Evolutionary conservation across 2,329 filamentous ascomycete genomes (phyloP), one percentile per base, ranked within the genome.

Genomic region (Pochonia chlamydosporia): DNA sequence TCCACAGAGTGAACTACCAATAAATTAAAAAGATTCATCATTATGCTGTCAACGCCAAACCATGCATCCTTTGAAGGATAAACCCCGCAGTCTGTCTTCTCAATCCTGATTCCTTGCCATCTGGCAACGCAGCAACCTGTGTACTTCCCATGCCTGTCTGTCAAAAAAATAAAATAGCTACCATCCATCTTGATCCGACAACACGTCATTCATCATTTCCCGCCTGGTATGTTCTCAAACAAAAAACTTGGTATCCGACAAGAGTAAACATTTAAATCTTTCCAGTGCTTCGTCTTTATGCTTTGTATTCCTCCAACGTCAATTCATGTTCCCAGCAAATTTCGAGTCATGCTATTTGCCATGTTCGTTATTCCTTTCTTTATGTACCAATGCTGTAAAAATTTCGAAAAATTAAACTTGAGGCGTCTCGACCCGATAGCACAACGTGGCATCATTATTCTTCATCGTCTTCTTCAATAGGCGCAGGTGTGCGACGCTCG

Each of bases 381-480:
- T 39, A 39, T 39, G n/a, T 39, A 23, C 18, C 18, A 6, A 23
- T 21, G 35, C 18, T 3, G 14, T n/a, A 4, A 39, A 8, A 39
- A 8, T 24, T 42, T 26, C 13, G 7, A 26, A 18, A 28, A 16
- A 42, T 42, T 26, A 20, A 10, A 25, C 8, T n/a, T n/a, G n/a
- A n/a, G n/a, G n/a, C n/a, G n/a, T n/a, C n/a, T n/a, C n/a, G n/a
- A n/a, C n/a, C n/a, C n/a, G n/a, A n/a, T n/a, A n/a, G n/a, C n/a
- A n/a, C n/a, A n/a, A 26, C 25, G n/a, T 9, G 16, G 13, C 2
- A 25, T 50, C 35, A 43, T 52, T 52, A 60, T 53, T 91, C 92
- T 30, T 89, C 71, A 0, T 75, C 71, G 55, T 92, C 87, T 61
- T 89, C 85, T 58, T 85, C 82, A 47, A 89, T 86, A 5, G 81